Evolutionary conservation across 306 rosid species (phyloP).

Genomic region (Sicyos edulis): DNA sequence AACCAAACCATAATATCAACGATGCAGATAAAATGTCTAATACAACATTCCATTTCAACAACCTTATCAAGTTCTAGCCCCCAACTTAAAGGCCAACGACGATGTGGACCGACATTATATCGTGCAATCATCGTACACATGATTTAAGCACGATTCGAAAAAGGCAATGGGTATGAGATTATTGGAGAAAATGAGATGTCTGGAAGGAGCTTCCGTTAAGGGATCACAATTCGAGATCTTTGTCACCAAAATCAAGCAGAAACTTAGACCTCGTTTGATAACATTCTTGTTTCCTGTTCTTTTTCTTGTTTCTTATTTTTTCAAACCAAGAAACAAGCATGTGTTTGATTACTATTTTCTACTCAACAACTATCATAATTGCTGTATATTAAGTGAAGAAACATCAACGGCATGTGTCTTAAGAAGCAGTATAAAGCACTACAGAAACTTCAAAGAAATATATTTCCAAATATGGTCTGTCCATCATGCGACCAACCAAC

Average conservation of each 20-base stretch:
- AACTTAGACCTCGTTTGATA: too few species aligned
- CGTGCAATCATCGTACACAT: neutral
- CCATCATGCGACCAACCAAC: neutral
- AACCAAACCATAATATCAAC: neutral
- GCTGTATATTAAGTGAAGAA: neutral
- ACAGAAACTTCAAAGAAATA: neutral
- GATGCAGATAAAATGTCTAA: neutral
- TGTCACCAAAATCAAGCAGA: too few species aligned
- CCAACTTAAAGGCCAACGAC: neutral
- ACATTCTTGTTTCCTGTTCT: too few species aligned
- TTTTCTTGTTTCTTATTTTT: too few species aligned
- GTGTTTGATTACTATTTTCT: too few species aligned
- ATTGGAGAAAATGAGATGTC: neutral
- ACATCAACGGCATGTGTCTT: neutral
- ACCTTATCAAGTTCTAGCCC: neutral
- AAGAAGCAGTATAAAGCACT: neutral
- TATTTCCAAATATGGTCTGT: neutral
- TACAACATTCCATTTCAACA: neutral
- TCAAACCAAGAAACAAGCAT: too few species aligned
- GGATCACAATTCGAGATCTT: too few species aligned
- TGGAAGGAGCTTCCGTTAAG: neutral
- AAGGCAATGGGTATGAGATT: neutral
- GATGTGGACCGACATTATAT: neutral
- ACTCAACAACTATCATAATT: neutral
- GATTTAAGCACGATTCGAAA: neutral